Conservation (phyloP, 2,329 filamentous ascomycete genomes). For the Cercospora sp. region DNA sequence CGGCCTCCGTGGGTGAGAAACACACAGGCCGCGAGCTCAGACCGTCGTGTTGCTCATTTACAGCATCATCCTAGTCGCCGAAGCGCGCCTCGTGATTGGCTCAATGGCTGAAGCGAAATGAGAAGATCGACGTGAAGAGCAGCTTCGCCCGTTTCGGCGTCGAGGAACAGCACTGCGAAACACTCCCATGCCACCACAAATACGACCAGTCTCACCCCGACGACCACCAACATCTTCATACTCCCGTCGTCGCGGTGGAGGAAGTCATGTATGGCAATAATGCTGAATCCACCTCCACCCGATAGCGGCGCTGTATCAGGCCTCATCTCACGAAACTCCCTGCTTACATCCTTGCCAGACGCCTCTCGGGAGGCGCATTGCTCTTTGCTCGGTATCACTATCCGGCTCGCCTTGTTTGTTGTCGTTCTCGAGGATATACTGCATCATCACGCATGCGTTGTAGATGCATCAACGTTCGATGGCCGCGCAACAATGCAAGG, state of each 20-base stretch:
- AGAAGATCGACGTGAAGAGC: not conserved
- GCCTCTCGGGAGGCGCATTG: not conserved
- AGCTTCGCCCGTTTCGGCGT: conserved; percentile 1
- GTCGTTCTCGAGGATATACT: not conserved
- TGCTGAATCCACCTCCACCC: not conserved
- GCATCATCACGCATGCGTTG: not conserved
- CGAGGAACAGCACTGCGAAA: not conserved
- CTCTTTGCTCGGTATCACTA: conserved; percentile 1
- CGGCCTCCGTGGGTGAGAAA: not conserved
- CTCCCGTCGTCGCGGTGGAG: not conserved
- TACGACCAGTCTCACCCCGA: not conserved
- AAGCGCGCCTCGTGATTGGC: conserved; percentile 4
- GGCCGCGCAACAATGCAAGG: not conserved
- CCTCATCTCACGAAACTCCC: not conserved
- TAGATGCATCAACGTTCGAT: not conserved
- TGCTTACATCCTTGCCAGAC: conserved; percentile 1
- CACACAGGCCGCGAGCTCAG: not conserved
- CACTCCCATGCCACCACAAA: not conserved
- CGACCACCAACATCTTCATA: not conserved
- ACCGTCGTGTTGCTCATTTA: conserved; percentile 10
- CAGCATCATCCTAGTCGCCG: not conserved
- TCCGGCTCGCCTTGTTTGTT: not conserved
- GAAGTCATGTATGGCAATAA: not conserved
- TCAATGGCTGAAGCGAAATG: not conserved
- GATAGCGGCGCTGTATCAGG: not conserved